These are phyloP conservation scores for Rusavskia elegans DNA, from an alignment of 495 filamentous ascomycete species.

Conservation along the genomic window DNA sequence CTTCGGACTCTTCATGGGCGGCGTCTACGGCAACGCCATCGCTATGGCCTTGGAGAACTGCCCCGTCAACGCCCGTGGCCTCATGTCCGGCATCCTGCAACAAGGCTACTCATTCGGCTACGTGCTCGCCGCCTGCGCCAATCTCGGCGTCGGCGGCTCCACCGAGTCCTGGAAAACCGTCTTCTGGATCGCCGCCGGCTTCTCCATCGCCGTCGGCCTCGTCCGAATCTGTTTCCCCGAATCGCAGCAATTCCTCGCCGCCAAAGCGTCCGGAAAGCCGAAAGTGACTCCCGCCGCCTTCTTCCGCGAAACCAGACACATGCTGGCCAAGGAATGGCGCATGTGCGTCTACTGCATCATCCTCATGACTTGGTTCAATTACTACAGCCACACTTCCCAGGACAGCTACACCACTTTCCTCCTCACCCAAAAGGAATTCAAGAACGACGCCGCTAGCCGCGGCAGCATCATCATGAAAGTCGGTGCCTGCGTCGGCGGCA, in stretches of 20 bases:
- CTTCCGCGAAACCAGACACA: constrained; percentile 42
- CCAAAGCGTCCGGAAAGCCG: constrained; percentile 34
- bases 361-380: constrained; percentile 54
- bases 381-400: constrained; percentile 51
- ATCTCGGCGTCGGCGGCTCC: constrained; percentile 44
- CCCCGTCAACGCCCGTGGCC: constrained; percentile 49
- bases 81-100: constrained; percentile 66
- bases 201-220: constrained; percentile 48
- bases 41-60: constrained; percentile 69
- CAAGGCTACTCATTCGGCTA: constrained; percentile 67
- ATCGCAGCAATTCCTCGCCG: constrained; percentile 52
- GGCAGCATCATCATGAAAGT: constrained; percentile 58
- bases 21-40: constrained; percentile 67
- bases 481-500: constrained; percentile 59
- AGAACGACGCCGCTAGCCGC: constrained; percentile 42
- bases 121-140: constrained; percentile 53
- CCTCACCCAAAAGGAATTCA: constrained; percentile 47
- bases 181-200: constrained; percentile 45
- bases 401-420: constrained; percentile 70
- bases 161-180: constrained; percentile 46
- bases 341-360: constrained; percentile 54
- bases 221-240: constrained; percentile 53
- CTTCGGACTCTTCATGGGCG: constrained; percentile 75
- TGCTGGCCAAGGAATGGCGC: constrained; percentile 53
- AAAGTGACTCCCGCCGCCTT: constrained; percentile 35